Conservation (phyloP, 306 rosid genomes). For the Citrullus amarus region DNA sequence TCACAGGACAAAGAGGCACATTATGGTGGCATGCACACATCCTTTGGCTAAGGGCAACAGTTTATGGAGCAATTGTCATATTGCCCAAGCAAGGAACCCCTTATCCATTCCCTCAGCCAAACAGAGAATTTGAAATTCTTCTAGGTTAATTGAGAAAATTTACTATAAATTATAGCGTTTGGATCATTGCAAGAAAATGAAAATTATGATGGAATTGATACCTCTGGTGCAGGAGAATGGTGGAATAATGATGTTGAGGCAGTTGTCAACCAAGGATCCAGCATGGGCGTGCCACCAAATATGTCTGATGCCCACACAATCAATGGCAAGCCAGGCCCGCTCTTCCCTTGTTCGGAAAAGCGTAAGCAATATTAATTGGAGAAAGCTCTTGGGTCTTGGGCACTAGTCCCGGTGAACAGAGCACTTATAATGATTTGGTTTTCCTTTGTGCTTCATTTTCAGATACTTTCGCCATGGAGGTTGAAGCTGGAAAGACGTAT, state of each 20-base stretch:
- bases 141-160: conserved; percentile 29
- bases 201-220: neutral
- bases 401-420: neutral
- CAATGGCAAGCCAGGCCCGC: conserved; percentile 89
- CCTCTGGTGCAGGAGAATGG: conserved; percentile 52
- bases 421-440: neutral
- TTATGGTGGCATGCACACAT: conserved; percentile 92
- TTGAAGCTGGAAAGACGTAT: conserved; percentile 59
- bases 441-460: neutral
- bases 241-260: conserved; percentile 73
- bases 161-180: neutral
- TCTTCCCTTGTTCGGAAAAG: conserved; percentile 81
- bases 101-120: conserved; percentile 62
- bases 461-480: conserved; percentile 77
- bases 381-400: neutral
- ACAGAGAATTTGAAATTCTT: conserved; percentile 41
- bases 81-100: conserved; percentile 60
- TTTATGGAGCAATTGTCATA: conserved; percentile 74
- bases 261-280: conserved; percentile 51
- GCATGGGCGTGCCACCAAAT: conserved; percentile 69
- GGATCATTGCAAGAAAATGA: neutral
- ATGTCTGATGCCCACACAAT: conserved; percentile 88
- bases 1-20: conserved; percentile 74
- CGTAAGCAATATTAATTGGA: conserved; percentile 28
- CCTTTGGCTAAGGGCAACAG: conserved; percentile 78